Evolutionary conservation across 2,329 filamentous ascomycete genomes (phyloP).

Genomic region (Cadophora luteo-olivacea): DNA sequence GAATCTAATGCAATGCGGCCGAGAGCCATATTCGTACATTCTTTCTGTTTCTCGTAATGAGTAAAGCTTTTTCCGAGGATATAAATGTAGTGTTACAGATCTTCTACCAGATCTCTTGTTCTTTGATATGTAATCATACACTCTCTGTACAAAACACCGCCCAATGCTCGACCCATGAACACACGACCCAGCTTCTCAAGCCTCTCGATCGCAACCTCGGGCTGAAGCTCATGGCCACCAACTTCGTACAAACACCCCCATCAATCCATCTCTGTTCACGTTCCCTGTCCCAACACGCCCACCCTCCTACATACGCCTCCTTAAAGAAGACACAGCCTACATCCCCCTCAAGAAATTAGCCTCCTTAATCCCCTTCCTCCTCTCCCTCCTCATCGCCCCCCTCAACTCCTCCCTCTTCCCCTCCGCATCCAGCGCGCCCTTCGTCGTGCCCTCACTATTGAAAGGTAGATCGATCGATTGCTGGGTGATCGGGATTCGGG

Average conservation of each 20-base stretch:
- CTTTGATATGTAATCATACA: too few species aligned
- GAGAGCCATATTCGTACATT: too few species aligned
- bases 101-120: too few species aligned
- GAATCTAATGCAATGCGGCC: too few species aligned
- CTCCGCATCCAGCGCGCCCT: slow-evolving; percentile 53
- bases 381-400: slow-evolving; percentile 75
- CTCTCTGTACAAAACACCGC: too few species aligned
- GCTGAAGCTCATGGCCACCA: background rate
- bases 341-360: slow-evolving; percentile 84
- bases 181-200: too few species aligned
- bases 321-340: slow-evolving; percentile 42
- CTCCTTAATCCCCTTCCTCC: slow-evolving; percentile 82
- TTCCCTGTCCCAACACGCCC: background rate
- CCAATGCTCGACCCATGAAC: too few species aligned
- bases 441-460: slow-evolving; percentile 41
- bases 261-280: background rate
- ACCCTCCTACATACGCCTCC: background rate
- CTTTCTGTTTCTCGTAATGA: too few species aligned
- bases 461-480: slow-evolving; percentile 77
- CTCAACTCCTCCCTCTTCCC: slow-evolving; percentile 67
- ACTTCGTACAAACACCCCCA: background rate
- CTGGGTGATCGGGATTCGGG: slow-evolving; percentile 77
- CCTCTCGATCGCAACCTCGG: too few species aligned
- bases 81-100: too few species aligned
- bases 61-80: too few species aligned